Percentiles rank a stretch among this genome's conserved stretches.
Conservation (phyloP, 768 basidiomycete species). For the Xerocomus potaroensis region DNA sequence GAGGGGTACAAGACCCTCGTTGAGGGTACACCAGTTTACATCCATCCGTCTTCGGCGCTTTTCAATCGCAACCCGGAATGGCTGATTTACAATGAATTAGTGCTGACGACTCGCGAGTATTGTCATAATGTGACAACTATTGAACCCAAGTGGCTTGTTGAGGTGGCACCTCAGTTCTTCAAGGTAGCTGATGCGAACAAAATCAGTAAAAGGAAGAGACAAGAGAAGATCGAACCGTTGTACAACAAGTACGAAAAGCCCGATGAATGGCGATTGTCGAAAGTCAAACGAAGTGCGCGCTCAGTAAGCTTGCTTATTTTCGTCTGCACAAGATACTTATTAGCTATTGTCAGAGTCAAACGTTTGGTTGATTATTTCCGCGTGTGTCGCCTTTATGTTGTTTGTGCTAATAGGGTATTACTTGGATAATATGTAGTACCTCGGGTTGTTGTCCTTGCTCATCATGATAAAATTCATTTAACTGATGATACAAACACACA, state of each 20-base stretch:
- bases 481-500: background rate
- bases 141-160: constrained; percentile 98
- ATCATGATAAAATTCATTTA: background rate
- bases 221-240: constrained; percentile 95
- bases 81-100: constrained; percentile 93
- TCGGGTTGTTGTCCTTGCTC: background rate
- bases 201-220: constrained; percentile 92
- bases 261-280: constrained; percentile 92
- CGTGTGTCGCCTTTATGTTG: constrained; percentile 1
- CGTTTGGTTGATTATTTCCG: constrained; percentile 60
- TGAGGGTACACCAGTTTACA: constrained; percentile 98
- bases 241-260: constrained; percentile 95
- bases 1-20: constrained; percentile 98
- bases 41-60: constrained; percentile 93
- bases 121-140: constrained; percentile 91
- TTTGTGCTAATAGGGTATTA: constrained; percentile 11
- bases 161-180: constrained; percentile 98
- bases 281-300: constrained; percentile 86
- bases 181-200: constrained; percentile 97
- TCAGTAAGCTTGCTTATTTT: constrained; percentile 47
- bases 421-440: constrained; percentile 1
- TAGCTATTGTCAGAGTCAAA: constrained; percentile 63
- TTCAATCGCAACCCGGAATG: constrained; percentile 98
- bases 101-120: constrained; percentile 94
- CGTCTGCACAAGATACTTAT: background rate